Percentiles rank a stretch among this genome's conserved stretches.
These are phyloP conservation scores for Boletus mariae DNA, from an alignment of 1,284 basidiomycete species.

Conservation along the genomic window DNA sequence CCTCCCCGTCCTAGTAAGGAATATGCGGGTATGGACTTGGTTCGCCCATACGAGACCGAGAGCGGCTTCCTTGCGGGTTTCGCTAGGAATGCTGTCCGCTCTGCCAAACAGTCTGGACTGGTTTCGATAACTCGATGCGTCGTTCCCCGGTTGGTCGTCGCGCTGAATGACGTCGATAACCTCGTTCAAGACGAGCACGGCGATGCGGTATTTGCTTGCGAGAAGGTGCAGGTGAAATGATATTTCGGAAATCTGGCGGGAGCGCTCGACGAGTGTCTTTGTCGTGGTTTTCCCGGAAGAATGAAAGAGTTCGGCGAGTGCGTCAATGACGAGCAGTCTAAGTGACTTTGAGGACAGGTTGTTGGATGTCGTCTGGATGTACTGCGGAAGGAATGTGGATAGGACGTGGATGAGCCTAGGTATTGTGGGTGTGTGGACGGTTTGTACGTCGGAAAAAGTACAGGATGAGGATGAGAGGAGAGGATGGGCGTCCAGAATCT, in stretches of 20 bases:
- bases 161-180: constrained; percentile 72
- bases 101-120: constrained; percentile 78
- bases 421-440: constrained; percentile 54
- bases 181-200: constrained; percentile 83
- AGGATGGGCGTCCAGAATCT: constrained; percentile 53
- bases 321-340: constrained; percentile 76
- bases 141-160: constrained; percentile 20
- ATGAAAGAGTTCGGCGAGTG: constrained; percentile 78
- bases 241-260: constrained; percentile 64
- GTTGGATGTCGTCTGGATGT: constrained; percentile 42
- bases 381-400: constrained; percentile 56
- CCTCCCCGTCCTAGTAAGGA: constrained; percentile 75
- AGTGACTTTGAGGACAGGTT: constrained; percentile 46
- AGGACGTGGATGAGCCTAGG: constrained; percentile 67
- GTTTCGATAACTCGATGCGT: constrained; percentile 51
- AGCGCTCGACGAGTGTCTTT: constrained; percentile 62
- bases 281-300: constrained; percentile 52
- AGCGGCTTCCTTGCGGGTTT: constrained; percentile 70
- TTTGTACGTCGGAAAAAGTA: constrained; percentile 67
- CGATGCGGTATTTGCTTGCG: constrained; percentile 60
- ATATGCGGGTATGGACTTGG: constrained; percentile 78
- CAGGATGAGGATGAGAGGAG: constrained; percentile 44
- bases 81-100: constrained; percentile 51
- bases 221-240: constrained; percentile 66
- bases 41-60: constrained; percentile 91